phyloP scores from a whole-genome alignment of 768 basidiomycete genomes.

The Paxillus involutus region DNA sequence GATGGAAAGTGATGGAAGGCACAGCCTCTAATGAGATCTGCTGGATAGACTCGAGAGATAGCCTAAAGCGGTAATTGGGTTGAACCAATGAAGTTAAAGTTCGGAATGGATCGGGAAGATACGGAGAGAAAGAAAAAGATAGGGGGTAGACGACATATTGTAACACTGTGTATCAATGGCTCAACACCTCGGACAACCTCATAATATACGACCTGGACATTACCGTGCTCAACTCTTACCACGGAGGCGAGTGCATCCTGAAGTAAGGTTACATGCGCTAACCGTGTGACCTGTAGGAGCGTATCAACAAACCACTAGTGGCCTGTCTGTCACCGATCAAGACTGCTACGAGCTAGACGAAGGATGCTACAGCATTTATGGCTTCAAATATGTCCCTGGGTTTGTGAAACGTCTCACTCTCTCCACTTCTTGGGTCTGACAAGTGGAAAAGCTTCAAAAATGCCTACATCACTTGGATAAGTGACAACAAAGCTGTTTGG shows the following conservation, averaged over 20 bases:
- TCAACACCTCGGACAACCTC: slow-evolving; percentile 34
- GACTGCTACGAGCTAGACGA: slow-evolving; percentile 42
- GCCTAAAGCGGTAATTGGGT: no score
- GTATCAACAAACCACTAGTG: slow-evolving; percentile 42
- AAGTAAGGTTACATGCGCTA: not conserved
- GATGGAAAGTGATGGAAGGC: no score
- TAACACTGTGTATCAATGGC: slow-evolving; percentile 41
- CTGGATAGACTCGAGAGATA: no score
- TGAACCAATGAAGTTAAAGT: no score
- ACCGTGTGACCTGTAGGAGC: slow-evolving; percentile 21
- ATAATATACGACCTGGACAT: slow-evolving; percentile 37
- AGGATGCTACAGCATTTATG: slow-evolving; percentile 48
- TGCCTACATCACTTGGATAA: slow-evolving; percentile 72
- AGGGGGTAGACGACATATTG: no score
- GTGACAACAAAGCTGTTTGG: slow-evolving; percentile 54
- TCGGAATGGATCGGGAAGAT: no score
- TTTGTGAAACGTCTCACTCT: not conserved
- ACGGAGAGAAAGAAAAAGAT: no score
- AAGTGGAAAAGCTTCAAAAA: slow-evolving; percentile 40
- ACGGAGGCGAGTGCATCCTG: slow-evolving; percentile 36
- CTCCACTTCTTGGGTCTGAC: not conserved
- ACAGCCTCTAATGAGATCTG: no score
- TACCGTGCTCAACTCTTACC: slow-evolving; percentile 41
- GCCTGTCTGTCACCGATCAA: slow-evolving; percentile 37
- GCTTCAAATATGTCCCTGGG: slow-evolving; percentile 53